phyloP scores from a whole-genome alignment of 352 stramenopile genomes.

The Pythium rishiriense region DNA sequence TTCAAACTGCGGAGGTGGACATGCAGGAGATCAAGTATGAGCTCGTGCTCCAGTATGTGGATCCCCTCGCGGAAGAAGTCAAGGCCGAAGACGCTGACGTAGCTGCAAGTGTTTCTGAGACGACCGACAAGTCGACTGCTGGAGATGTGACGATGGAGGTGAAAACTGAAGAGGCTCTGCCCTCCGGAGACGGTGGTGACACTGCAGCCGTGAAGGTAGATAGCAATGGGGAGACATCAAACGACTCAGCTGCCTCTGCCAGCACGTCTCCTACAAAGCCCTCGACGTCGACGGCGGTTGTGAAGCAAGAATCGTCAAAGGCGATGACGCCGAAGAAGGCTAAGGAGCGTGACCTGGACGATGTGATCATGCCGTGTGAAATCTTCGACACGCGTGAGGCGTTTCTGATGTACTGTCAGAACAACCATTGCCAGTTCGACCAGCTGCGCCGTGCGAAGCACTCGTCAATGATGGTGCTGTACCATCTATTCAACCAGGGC shows the following conservation, averaged over 20 bases:
- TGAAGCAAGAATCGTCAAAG: slow-evolving; percentile 38
- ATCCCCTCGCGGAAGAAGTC: slow-evolving; percentile 30
- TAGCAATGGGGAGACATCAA: slow-evolving; percentile 17
- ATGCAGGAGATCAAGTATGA: slow-evolving; percentile 85
- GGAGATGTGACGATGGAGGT: slow-evolving; percentile 18
- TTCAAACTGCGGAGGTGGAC: slow-evolving; percentile 71
- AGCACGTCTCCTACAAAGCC: slow-evolving; percentile 21
- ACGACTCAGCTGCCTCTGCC: not conserved
- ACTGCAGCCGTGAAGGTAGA: not conserved
- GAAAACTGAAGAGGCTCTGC: slow-evolving; percentile 17
- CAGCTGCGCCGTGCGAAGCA: slow-evolving; percentile 87
- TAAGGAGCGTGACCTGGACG: slow-evolving; percentile 63
- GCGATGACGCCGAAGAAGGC: slow-evolving; percentile 39
- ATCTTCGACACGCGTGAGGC: slow-evolving; percentile 93
- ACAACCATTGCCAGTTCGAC: slow-evolving; percentile 91
- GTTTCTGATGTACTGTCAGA: slow-evolving; percentile 89
- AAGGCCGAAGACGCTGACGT: slow-evolving; percentile 25
- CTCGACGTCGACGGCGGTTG: slow-evolving; percentile 6
- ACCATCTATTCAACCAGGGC: slow-evolving; percentile 85
- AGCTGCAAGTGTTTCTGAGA: slow-evolving; percentile 17
- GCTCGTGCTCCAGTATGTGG: slow-evolving; percentile 52
- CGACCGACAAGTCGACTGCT: slow-evolving; percentile 13
- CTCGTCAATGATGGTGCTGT: slow-evolving; percentile 90
- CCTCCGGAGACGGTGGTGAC: not conserved
- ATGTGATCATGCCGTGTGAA: slow-evolving; percentile 97